Conservation (phyloP, 2,329 filamentous ascomycete species). For the Coniochaeta prunicola region DNA sequence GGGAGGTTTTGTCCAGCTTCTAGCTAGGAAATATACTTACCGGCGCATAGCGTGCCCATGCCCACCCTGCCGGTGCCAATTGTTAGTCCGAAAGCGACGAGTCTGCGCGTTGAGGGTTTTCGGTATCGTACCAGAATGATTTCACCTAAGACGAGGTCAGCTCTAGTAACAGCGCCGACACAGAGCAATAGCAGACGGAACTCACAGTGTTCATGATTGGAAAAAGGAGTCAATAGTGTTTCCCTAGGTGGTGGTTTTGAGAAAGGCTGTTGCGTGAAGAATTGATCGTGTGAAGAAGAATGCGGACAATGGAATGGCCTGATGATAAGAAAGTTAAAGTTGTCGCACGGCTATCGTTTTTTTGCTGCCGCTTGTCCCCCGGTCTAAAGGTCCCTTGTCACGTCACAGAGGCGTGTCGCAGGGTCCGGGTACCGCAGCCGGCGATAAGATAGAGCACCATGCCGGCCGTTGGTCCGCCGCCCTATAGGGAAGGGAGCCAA, state of each 20-base stretch:
- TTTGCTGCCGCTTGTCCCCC: not conserved
- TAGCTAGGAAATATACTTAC: conserved; percentile 38
- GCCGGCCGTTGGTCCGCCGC: not conserved
- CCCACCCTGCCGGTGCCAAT: conserved; percentile 58
- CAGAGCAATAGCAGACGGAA: conserved; percentile 3
- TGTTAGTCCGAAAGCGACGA: conserved; percentile 7
- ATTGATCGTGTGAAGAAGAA: not conserved
- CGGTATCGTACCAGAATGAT: conserved; percentile 56
- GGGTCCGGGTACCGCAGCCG: not conserved
- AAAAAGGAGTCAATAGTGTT: not conserved
- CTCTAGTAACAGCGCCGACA: not conserved
- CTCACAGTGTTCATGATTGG: conserved; percentile 49
- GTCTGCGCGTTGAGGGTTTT: conserved; percentile 3
- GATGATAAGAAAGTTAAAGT: not conserved
- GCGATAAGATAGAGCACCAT: not conserved
- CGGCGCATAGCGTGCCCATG: conserved; percentile 82
- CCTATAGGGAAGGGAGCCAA: not conserved
- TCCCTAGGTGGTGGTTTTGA: not conserved
- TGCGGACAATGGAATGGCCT: not conserved
- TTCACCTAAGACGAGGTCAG: conserved; percentile 36
- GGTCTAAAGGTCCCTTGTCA: no score
- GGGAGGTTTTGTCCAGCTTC: not conserved
- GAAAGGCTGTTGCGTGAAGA: not conserved
- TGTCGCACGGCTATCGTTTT: not conserved
- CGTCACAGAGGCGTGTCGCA: not conserved